Base-by-base conservation (phyloP, 768 basidiomycete genomes). In the Russula sp. region DNA sequence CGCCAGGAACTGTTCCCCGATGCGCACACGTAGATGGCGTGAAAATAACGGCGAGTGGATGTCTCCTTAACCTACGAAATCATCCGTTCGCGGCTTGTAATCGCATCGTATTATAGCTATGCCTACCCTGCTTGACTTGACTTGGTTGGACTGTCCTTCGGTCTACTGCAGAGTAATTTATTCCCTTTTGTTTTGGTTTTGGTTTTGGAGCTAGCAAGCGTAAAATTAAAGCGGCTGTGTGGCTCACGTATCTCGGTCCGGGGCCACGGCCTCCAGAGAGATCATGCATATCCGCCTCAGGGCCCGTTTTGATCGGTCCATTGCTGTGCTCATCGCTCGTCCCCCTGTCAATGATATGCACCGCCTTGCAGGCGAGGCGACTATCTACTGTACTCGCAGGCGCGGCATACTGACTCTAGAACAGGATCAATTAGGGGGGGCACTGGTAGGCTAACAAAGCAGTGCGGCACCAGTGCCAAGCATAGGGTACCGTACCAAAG, bases 1-100 rank as follows among this genome's bases (percentile, higher is more conserved):
- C 68, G 75, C n/a, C 67, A 71, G 7, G 75, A 71, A 65, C 68
- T 77, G 55, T 77, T 74, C 70, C 74, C 74, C 7, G 69, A 72
- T 42, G 67, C 62, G 32, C 32, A 56, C 8, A 29, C 36, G 9
- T 63, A 43, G 52, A 45, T 13, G 43, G 39, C 35, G 13, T 49
- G 14, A 11, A 45, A 45, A 47, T 7, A n/a, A 36, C 1, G 60
- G 41, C 49, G 7, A 8, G 32, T 20, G 22, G 59, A 39, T 35
- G 39, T n/a, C 22, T n/a, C 20, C 16, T 42, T 34, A 29, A 39
- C 7, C 7, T 38, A 41, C 20, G 25, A 25, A 36, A 22, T 47
- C 43, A 34, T 38, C 43, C 50, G 7, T n/a, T n/a, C 41, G 7
- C 14, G 49, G 29, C 56, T 52, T 41, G 58, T 29, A 46, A 60